Evolutionary conservation across 768 basidiomycete genomes (phyloP), one percentile per base, ranked within the genome.

Genomic region (Hypholoma fasciculare): DNA sequence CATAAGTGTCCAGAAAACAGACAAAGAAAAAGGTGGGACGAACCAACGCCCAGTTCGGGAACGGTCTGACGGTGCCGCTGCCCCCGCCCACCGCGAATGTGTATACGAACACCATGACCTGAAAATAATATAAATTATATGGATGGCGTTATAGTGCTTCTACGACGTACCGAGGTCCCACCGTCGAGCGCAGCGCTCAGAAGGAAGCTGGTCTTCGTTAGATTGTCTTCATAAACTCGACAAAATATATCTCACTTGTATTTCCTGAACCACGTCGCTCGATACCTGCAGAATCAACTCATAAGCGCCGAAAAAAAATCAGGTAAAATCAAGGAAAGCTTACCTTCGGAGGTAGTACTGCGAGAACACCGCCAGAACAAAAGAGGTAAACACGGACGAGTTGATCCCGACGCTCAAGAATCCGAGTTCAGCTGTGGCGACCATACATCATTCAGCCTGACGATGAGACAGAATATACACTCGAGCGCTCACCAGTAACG

Each of bases 361-460:
- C 9, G 78, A 81, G 63, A 81, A 76, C 20, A 79, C 67, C 40
- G 76, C 79, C 27, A 81, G 62, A 13, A 65, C 64, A 68, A 82
- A 80, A 1, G 76, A 72, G 6, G 72, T 74, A 63, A 82, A 79
- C 14, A 82, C 74, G 11, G 75, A 79, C 4, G 77, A 79, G 73
- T 86, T 86, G 68, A 86, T 82, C 23, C 84, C 84, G 54, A 82
- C 82, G 58, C 77, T 76, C 52, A 84, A 69, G 65, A 72, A 81
- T 52, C 81, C 80, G 17, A 81, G 70, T 2, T 54, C 54, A n/a
- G 53, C 53, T 54, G 11, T 3, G 27, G 27, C 11, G 11, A 12
- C 7, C 37, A 30, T 7, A 1, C 2, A 30, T 14, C 14, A n/a
- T 2, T 34, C 14, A 46, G 53, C 4, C 8, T 30, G n/a, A 12